These are phyloP conservation scores for Stentor roeselii DNA, from an alignment of 73 alveolate species.

Conservation along the genomic window DNA sequence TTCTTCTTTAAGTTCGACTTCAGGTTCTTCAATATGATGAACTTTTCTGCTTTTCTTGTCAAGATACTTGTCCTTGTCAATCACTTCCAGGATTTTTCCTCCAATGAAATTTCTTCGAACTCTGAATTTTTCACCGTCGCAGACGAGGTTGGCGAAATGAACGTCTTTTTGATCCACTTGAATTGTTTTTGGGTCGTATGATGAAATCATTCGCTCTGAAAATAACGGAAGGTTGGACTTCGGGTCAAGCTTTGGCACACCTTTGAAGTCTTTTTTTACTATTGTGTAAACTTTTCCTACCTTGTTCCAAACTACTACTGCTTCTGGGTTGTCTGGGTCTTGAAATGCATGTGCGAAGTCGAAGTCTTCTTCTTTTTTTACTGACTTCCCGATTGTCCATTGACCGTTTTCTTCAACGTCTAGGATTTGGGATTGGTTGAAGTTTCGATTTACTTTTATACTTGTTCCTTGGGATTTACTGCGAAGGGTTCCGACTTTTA, in stretches of 20 bases:
- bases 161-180: neutral
- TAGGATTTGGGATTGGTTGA: neutral
- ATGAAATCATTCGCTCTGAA: neutral
- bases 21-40: neutral
- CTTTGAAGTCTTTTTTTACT: constrained; percentile 17
- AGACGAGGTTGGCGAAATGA: constrained; percentile 9
- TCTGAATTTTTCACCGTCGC: neutral
- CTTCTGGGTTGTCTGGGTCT: constrained; percentile 20
- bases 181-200: neutral
- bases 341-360: constrained; percentile 11
- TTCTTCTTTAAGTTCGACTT: neutral
- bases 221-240: neutral
- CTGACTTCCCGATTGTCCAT: constrained; percentile 2
- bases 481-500: neutral
- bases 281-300: neutral
- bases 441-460: neutral
- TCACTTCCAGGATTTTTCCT: constrained; percentile 7
- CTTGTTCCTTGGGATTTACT: neutral
- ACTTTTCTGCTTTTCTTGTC: neutral
- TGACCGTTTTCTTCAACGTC: neutral
- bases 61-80: neutral
- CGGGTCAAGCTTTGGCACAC: constrained; percentile 15
- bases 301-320: neutral
- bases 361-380: constrained; percentile 13
- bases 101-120: constrained; percentile 20